Conservation (phyloP, 2,329 filamentous ascomycete genomes). For the Monosporascus ibericus region DNA sequence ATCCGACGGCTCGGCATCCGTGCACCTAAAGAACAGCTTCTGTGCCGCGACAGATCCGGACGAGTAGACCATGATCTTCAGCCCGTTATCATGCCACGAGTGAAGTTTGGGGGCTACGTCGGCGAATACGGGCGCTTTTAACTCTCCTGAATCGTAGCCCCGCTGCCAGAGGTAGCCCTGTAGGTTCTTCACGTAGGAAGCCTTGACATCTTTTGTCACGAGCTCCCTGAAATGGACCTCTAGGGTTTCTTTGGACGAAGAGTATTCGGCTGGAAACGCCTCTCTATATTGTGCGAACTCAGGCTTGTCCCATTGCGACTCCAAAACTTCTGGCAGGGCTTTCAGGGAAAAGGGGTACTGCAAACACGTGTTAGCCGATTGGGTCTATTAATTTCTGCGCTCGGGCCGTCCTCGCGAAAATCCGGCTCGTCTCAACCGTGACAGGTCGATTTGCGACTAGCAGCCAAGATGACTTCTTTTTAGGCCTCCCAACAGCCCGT, state of each 20-base stretch:
- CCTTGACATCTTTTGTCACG: slow-evolving; percentile 66
- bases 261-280: slow-evolving; percentile 63
- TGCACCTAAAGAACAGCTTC: slow-evolving; percentile 71
- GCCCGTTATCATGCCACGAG: slow-evolving; percentile 49
- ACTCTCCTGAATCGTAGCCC: slow-evolving; percentile 64
- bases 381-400: neutral
- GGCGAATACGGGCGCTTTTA: slow-evolving; percentile 66
- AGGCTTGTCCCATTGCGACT: slow-evolving; percentile 59
- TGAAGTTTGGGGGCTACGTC: slow-evolving; percentile 63
- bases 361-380: slow-evolving; percentile 10
- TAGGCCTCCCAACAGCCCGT: neutral
- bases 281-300: slow-evolving; percentile 61
- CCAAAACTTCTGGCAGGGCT: slow-evolving; percentile 57
- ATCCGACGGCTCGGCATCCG: slow-evolving; percentile 51
- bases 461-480: neutral
- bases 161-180: slow-evolving; percentile 74
- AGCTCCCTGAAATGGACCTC: slow-evolving; percentile 64
- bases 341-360: slow-evolving; percentile 74
- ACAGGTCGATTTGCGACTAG: neutral
- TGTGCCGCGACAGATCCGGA: slow-evolving; percentile 76
- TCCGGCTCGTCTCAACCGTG: neutral
- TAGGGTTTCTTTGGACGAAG: slow-evolving; percentile 51
- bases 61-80: slow-evolving; percentile 70
- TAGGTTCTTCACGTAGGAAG: slow-evolving; percentile 70
- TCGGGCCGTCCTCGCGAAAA: neutral